These are phyloP conservation scores for Spinellus fusiger DNA, from an alignment of 192 early-diverging fungal species.

Conservation along the genomic window DNA sequence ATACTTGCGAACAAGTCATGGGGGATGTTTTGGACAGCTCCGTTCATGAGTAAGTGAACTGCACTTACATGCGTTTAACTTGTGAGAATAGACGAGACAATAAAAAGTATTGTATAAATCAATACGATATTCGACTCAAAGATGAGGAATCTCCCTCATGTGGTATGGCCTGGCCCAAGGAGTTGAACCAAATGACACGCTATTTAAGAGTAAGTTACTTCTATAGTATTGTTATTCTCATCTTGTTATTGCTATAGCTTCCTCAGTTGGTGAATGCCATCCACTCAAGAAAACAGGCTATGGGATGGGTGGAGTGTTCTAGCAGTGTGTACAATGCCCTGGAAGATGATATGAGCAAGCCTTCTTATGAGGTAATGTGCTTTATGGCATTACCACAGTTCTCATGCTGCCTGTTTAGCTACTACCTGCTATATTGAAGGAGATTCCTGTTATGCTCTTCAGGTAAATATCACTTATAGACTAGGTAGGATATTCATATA, in stretches of 20 bases:
- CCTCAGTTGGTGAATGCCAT: conserved; percentile 48
- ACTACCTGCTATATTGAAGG: conserved; percentile 51
- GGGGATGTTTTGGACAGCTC: conserved; percentile 12
- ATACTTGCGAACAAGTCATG: conserved; percentile 37
- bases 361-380: conserved; percentile 50
- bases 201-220: conserved; percentile 47
- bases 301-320: conserved; percentile 63
- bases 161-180: conserved; percentile 50
- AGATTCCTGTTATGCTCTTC: conserved; percentile 54
- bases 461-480: conserved; percentile 38
- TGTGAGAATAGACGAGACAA: conserved; percentile 2
- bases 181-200: conserved; percentile 33
- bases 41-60: conserved; percentile 1
- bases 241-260: conserved; percentile 19
- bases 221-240: background rate
- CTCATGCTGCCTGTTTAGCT: conserved; percentile 39
- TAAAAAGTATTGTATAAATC: conserved; percentile 40
- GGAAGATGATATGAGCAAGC: conserved; percentile 40
- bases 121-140: conserved; percentile 49
- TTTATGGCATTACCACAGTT: background rate
- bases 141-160: conserved; percentile 40
- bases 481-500: background rate
- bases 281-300: conserved; percentile 37
- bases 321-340: conserved; percentile 38
- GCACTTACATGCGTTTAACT: background rate